A percentile compares a stretch with the other conserved stretches of the same genome.
Conservation (phyloP, 2,329 filamentous ascomycete species). For the Pseudofabraea citricarpa region DNA sequence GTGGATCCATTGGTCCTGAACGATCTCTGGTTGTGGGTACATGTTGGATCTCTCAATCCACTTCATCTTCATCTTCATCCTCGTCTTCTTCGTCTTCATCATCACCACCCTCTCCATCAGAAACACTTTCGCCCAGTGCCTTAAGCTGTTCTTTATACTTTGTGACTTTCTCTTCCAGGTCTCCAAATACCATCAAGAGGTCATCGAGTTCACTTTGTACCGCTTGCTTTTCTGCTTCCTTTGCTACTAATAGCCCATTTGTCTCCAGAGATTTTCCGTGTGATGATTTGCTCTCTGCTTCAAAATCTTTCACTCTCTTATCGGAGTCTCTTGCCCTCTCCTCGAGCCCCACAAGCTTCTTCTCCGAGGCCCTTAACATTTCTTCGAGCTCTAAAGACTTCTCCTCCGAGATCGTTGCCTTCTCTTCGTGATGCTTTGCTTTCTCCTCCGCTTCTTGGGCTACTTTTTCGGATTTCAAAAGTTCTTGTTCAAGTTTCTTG, state of each 20-base stretch:
- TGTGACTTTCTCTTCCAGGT: conserved; percentile 71
- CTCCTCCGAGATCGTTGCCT: too few species aligned
- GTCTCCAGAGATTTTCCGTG: conserved; percentile 28
- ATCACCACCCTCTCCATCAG: conserved; percentile 69
- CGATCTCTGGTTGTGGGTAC: too few species aligned
- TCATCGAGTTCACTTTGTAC: conserved; percentile 75
- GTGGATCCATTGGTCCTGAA: too few species aligned
- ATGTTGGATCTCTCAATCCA: neutral
- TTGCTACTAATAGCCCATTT: conserved; percentile 32
- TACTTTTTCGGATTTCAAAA: too few species aligned
- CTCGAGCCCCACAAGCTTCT: too few species aligned
- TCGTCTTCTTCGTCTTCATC: conserved; percentile 21
- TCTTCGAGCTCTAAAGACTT: too few species aligned
- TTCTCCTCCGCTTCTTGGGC: too few species aligned
- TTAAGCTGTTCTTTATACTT: conserved; percentile 57
- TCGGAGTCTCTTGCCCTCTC: conserved; percentile 27
- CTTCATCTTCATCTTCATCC: conserved; percentile 8
- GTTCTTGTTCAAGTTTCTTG: neutral
- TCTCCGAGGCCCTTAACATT: too few species aligned
- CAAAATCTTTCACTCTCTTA: conserved; percentile 40
- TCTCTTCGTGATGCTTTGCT: too few species aligned
- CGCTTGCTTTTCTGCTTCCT: conserved; percentile 56
- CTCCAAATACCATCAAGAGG: conserved; percentile 74
- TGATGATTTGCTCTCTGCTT: conserved; percentile 21
- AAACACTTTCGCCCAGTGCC: conserved; percentile 65